Evolutionary conservation across 106 monocot genomes (phyloP).

Genomic region (Ottelia alismoides): DNA sequence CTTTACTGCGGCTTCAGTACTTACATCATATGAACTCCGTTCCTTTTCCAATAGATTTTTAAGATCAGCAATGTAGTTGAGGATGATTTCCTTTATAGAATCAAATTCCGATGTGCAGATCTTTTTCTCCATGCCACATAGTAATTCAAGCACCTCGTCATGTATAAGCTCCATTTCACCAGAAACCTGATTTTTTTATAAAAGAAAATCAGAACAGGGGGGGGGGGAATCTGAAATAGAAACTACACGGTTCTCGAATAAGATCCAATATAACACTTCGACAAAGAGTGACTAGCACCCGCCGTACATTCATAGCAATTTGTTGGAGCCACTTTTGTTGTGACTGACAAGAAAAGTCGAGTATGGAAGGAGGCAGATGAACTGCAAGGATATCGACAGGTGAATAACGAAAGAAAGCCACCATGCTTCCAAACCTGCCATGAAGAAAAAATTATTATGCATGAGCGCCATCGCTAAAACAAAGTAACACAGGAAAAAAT

Average conservation of each 20-base stretch:
- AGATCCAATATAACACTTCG: too few species aligned
- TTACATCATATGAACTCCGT: slow-evolving; percentile 54
- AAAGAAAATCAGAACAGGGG: too few species aligned
- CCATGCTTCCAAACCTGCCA: slow-evolving; percentile 81
- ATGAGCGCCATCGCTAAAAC: too few species aligned
- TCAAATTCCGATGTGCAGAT: slow-evolving; percentile 23
- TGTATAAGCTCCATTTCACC: slow-evolving; percentile 37
- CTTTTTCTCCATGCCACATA: slow-evolving; percentile 46
- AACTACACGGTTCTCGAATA: too few species aligned
- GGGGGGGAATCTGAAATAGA: too few species aligned
- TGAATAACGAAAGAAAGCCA: slow-evolving; percentile 79
- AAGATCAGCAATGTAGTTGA: slow-evolving; percentile 36
- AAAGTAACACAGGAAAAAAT: too few species aligned
- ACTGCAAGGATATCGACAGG: slow-evolving; percentile 77
- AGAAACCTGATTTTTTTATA: slow-evolving; percentile 55
- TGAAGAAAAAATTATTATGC: too few species aligned
- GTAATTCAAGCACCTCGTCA: slow-evolving; percentile 37
- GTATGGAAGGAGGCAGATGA: slow-evolving; percentile 46
- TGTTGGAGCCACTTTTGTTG: slow-evolving; percentile 47
- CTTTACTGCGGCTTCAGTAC: too few species aligned
- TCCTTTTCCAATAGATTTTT: slow-evolving; percentile 43
- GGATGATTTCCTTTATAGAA: slow-evolving; percentile 28
- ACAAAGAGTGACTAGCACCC: too few species aligned
- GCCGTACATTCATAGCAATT: slow-evolving; percentile 42
- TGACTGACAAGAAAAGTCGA: slow-evolving; percentile 40